Percentiles rank a stretch among this genome's conserved stretches.
Evolutionary conservation across 176 grass and related monocot genomes (phyloP).

Genomic region (Elymus sibiricus): DNA sequence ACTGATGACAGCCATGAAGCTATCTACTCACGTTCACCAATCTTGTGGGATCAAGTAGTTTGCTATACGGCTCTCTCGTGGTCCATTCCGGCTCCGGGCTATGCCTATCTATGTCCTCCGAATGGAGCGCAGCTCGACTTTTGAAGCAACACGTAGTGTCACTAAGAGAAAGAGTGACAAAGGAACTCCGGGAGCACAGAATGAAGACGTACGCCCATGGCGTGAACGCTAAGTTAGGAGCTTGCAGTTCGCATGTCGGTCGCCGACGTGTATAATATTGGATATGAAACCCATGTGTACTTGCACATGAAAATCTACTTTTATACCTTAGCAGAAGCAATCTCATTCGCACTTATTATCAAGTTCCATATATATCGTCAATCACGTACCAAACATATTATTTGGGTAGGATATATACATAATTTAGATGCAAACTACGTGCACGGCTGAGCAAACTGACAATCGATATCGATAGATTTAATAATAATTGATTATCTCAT

Average conservation of each 20-base stretch:
- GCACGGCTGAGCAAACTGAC: too few relatives aligned
- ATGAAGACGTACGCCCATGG: neutral
- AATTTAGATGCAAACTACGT: too few relatives aligned
- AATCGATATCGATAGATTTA: too few relatives aligned
- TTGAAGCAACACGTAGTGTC: neutral
- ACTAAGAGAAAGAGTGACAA: neutral
- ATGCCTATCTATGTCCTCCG: neutral
- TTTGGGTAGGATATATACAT: too few relatives aligned
- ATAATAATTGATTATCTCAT: too few relatives aligned
- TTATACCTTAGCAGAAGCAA: too few relatives aligned
- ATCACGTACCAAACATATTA: too few relatives aligned
- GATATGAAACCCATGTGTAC: too few relatives aligned
- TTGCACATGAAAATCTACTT: too few relatives aligned
- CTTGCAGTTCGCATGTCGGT: neutral
- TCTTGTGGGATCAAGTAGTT: neutral
- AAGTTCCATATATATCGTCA: too few relatives aligned
- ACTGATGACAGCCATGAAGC: neutral
- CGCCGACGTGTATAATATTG: too few relatives aligned
- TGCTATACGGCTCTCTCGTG: neutral
- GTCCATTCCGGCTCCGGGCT: neutral
- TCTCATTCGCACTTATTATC: too few relatives aligned
- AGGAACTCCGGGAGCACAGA: neutral
- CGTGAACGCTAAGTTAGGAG: neutral
- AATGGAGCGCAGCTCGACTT: neutral
- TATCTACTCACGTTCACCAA: neutral